phyloP scores from a whole-genome alignment of 75 land plant genomes.

The Cupressus sempervirens region DNA sequence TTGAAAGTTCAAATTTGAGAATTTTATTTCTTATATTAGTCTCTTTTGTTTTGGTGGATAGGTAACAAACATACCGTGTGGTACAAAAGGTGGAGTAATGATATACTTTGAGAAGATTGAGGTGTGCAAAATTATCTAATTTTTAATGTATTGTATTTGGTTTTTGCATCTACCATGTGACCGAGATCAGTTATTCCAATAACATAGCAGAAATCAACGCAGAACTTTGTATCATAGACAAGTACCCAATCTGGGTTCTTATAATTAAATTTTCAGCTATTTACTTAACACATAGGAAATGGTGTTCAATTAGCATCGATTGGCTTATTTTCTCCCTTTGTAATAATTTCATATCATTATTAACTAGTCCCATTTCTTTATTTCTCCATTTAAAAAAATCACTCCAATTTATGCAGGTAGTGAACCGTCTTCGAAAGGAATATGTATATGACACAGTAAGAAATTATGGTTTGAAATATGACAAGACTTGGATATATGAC shows the following conservation, averaged over 20 bases:
- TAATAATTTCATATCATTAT: background rate
- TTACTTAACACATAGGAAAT: background rate
- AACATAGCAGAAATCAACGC: background rate
- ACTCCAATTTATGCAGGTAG: conserved; percentile 49
- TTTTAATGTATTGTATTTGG: background rate
- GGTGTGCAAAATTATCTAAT: conserved; percentile 28
- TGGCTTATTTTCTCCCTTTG: background rate
- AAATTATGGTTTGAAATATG: conserved; percentile 55
- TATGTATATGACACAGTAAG: conserved; percentile 86
- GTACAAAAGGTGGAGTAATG: conserved; percentile 98
- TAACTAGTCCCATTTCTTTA: background rate
- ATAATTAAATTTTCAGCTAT: background rate
- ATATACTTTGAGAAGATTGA: conserved; percentile 90
- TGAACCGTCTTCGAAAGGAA: conserved; percentile 78
- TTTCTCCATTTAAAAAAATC: background rate
- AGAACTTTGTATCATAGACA: background rate
- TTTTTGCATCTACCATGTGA: background rate
- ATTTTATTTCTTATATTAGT: background rate
- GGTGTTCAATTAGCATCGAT: background rate
- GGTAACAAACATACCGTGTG: conserved; percentile 95
- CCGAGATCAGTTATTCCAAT: background rate
- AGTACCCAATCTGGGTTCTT: background rate
- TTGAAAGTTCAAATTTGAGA: background rate
- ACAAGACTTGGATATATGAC: conserved; percentile 61
- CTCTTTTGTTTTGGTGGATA: conserved; percentile 13